Conservation (phyloP, 2,329 filamentous ascomycete species). For the Epichloe hybrida region DNA sequence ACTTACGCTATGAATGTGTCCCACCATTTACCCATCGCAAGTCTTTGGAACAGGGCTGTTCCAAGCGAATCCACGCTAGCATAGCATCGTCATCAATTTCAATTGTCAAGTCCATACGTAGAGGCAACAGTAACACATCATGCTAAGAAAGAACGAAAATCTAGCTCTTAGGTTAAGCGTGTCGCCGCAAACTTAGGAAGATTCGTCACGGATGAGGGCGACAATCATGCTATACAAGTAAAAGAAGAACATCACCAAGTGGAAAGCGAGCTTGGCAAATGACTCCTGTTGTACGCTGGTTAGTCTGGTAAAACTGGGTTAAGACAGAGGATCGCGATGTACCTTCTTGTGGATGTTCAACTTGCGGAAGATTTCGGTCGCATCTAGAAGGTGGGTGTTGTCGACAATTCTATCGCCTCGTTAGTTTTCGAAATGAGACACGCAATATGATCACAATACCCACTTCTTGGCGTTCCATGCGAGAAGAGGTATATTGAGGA, state of each 20-base stretch:
- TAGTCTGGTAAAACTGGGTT: conserved; percentile 5
- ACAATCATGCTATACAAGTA: conserved; percentile 99
- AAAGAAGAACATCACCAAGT: conserved; percentile 99
- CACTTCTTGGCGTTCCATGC: conserved; percentile 98
- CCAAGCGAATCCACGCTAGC: not conserved
- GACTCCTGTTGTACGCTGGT: conserved; percentile 56
- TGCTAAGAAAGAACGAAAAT: not conserved
- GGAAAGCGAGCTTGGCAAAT: conserved; percentile 97
- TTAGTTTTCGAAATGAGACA: not conserved
- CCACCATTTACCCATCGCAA: conserved; percentile 14
- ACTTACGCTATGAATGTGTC: conserved; percentile 13
- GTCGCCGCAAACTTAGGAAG: conserved; percentile 46
- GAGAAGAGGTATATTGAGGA: conserved; percentile 84
- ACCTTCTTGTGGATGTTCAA: conserved; percentile 99
- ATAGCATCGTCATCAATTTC: not conserved
- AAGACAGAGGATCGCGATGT: conserved; percentile 6
- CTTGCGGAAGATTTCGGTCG: conserved; percentile 98
- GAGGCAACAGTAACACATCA: not conserved
- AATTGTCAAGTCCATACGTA: not conserved
- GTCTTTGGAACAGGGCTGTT: not conserved
- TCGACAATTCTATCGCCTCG: conserved; percentile 65
- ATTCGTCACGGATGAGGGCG: conserved; percentile 89
- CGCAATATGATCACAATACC: conserved; percentile 21
- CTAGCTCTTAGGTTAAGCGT: not conserved
- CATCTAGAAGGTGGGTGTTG: conserved; percentile 92